Percentiles rank a stretch among this genome's conserved stretches.
Evolutionary conservation across 2,329 filamentous ascomycete species (phyloP).

Genomic region (Fusarium tanahbumbuense): DNA sequence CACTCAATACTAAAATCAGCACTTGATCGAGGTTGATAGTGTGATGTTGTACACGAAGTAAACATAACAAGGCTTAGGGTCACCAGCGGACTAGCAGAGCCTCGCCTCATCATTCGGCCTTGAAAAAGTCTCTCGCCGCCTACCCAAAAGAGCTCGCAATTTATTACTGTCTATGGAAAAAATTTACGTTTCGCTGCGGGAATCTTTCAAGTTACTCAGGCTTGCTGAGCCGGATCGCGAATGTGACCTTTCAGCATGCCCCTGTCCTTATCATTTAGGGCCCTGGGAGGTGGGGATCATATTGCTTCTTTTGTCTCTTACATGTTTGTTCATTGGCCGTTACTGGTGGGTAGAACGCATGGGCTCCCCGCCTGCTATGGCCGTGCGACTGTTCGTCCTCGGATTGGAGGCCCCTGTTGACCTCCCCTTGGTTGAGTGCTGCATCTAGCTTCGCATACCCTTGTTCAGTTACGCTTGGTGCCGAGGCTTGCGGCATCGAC

Average conservation of each 20-base stretch:
- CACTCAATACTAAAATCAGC: neutral
- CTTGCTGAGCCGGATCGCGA: neutral
- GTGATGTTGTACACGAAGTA: neutral
- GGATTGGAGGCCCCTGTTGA: neutral
- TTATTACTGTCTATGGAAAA: neutral
- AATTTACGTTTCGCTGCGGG: neutral
- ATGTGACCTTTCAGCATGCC: conserved; percentile 12
- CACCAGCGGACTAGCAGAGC: neutral
- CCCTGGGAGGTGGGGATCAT: conserved; percentile 33
- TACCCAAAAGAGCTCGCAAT: neutral
- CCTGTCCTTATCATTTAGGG: conserved; percentile 23
- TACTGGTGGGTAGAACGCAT: conserved; percentile 22
- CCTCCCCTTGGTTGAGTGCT: neutral
- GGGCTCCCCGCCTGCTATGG: conserved; percentile 25
- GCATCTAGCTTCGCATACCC: conserved; percentile 2
- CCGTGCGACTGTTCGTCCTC: conserved; percentile 6
- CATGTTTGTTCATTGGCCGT: conserved; percentile 39
- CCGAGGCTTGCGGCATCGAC: conserved; percentile 17
- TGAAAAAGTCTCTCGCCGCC: neutral
- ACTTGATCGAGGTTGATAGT: neutral
- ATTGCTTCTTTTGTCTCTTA: conserved; percentile 47
- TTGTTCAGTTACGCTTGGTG: conserved; percentile 1
- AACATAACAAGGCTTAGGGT: neutral
- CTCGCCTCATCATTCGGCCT: neutral
- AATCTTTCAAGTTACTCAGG: neutral